Evolutionary conservation across 176 grass and related monocot genomes (phyloP), one percentile per base, ranked within the genome.

Genomic region (Saccharum officinarum): DNA sequence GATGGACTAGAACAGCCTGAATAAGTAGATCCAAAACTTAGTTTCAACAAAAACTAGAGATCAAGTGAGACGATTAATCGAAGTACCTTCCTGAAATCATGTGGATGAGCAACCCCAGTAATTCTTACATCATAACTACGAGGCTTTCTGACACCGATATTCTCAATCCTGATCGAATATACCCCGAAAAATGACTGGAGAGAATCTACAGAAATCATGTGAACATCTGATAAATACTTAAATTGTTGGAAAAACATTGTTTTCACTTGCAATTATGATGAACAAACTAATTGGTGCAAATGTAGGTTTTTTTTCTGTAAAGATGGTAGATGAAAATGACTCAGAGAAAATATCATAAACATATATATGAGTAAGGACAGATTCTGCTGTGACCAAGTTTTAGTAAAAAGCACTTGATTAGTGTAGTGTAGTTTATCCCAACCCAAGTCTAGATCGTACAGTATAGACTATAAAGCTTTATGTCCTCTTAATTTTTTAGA

Each of bases 101-200:
- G 69, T 2, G 90, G 91, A 71, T 85, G 59, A 82, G 77, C 60
- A 83, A 89, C 44, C 52, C 91, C 91, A 5, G 80, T 80, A 70
- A 93, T 91, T 30, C 87, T 86, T 62, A 93, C 71, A 87, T 91
- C 94, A 85, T 91, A 84, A 72, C 71, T 85, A 28, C 71, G n/a
- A 60, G 88, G 72, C 67, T 84, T 92, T 87, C 69, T 63, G n/a
- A 91, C 71, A 72, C 88, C 81, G 45, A 59, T 46, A 77, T 91
- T 90, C 63, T 93, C 86, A 76, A 96, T 89, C 89, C 88, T 88
- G 68, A 96, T 71, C 26, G 94, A 89, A 73, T 85, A 91, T 80
- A 96, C 28, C 40, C 91, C 88, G 26, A 96, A 96, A 50, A 87
- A 36, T 4, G 88, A 91, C 76, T 96, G 94, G 13, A 96, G 50